These are phyloP conservation scores for Berkeleyomyces rouxiae DNA, from an alignment of 2,329 filamentous ascomycete genomes.

Conservation along the genomic window DNA sequence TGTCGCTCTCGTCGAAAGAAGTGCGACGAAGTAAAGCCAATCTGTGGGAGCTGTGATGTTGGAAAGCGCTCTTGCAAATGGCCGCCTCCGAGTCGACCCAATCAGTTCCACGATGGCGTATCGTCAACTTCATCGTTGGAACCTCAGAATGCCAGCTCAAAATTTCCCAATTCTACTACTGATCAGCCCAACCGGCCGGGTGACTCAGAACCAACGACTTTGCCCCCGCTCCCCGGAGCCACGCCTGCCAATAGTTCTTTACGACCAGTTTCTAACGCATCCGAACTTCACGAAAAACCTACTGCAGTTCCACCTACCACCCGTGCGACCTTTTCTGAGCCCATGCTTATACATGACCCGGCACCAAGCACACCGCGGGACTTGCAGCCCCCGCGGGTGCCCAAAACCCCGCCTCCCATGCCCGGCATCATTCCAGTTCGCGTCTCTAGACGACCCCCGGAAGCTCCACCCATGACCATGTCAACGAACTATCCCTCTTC, in stretches of 20 bases:
- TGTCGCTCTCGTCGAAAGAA: slow-evolving; percentile 32
- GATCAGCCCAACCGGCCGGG: not conserved
- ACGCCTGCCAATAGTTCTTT: not conserved
- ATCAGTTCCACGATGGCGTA: not conserved
- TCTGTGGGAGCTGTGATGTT: slow-evolving; percentile 23
- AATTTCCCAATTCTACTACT: not conserved
- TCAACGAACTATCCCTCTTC: not conserved
- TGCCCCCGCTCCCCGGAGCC: not conserved
- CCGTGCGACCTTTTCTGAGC: not conserved
- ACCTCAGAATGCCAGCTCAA: not conserved
- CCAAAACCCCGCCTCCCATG: slow-evolving; percentile 5
- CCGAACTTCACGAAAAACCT: not conserved
- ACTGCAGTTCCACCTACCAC: too few species aligned
- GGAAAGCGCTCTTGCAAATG: slow-evolving; percentile 17
- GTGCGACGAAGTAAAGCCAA: slow-evolving; percentile 29
- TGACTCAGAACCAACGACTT: not conserved
- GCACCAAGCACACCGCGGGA: not conserved
- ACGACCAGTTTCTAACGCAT: not conserved
- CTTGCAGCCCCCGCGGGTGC: not conserved
- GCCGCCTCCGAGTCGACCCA: slow-evolving; percentile 12
- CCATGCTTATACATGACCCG: not conserved
- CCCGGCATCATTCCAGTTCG: slow-evolving; percentile 3
- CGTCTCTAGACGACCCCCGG: slow-evolving; percentile 1
- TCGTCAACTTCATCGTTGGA: not conserved
- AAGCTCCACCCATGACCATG: not conserved